Evolutionary conservation across 345 rosid species (phyloP).

Genomic region (Abelmoschus esculentus): DNA sequence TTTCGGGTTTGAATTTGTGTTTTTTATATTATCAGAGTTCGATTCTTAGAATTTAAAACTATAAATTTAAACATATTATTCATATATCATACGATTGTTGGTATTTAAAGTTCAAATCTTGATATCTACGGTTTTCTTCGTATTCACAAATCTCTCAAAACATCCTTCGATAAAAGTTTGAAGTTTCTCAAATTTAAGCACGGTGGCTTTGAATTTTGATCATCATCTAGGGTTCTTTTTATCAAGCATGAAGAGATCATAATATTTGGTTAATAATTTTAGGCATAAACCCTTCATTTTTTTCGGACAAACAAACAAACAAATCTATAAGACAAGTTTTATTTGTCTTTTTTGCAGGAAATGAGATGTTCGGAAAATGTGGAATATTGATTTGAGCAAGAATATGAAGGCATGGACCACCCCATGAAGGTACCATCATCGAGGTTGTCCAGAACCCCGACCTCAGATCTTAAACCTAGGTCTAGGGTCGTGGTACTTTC

Average conservation of each 20-base stretch:
- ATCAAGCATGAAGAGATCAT: no score
- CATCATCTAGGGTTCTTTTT: background rate
- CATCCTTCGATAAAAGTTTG: no score
- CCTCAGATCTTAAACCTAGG: background rate
- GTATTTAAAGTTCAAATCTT: background rate
- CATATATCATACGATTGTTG: no score
- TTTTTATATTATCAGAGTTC: no score
- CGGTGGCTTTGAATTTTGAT: no score
- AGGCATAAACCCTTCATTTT: background rate
- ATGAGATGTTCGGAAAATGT: background rate
- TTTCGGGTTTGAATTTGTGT: no score
- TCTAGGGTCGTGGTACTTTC: background rate
- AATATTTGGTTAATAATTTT: background rate
- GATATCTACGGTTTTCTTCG: no score
- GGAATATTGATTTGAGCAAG: constrained; percentile 16
- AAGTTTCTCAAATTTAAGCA: no score
- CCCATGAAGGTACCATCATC: background rate
- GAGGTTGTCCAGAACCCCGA: background rate
- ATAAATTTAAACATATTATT: no score
- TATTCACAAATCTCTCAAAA: no score
- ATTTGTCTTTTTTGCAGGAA: background rate
- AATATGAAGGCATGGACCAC: background rate
- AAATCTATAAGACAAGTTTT: background rate
- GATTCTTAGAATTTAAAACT: no score
- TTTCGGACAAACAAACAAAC: background rate